phyloP scores from a whole-genome alignment of 176 grass and related monocot species.

The Carex kokanica region DNA sequence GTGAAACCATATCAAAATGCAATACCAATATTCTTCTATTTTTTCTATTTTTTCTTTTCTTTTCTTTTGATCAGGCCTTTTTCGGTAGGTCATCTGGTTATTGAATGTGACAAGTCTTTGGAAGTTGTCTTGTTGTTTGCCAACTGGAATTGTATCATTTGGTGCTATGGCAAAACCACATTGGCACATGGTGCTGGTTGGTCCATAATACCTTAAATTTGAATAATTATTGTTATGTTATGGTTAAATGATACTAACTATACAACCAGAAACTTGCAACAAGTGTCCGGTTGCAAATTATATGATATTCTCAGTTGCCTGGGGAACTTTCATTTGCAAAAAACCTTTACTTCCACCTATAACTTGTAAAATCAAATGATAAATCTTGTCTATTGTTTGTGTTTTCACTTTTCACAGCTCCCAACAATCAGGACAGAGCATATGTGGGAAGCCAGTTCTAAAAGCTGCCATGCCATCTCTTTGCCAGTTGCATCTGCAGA shows the following conservation, averaged over 20 bases:
- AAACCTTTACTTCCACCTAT: neutral
- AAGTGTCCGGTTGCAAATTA: neutral
- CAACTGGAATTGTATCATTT: neutral
- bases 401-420: constrained; percentile 36
- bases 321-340: neutral
- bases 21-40: neutral
- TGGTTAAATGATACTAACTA: neutral
- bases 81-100: neutral
- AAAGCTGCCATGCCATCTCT: constrained; percentile 63
- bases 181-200: neutral
- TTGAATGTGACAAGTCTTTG: neutral
- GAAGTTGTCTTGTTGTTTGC: neutral
- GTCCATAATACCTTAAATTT: neutral
- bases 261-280: neutral
- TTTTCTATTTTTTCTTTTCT: neutral
- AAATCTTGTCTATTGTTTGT: constrained; percentile 1
- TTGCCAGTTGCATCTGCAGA: constrained; percentile 61
- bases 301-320: neutral
- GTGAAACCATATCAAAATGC: neutral
- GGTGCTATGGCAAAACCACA: neutral
- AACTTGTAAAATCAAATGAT: neutral
- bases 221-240: neutral
- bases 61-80: constrained; percentile 5
- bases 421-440: constrained; percentile 48
- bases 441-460: constrained; percentile 62